phyloP scores from a whole-genome alignment of 345 rosid genomes.

The Balakata baccata region DNA sequence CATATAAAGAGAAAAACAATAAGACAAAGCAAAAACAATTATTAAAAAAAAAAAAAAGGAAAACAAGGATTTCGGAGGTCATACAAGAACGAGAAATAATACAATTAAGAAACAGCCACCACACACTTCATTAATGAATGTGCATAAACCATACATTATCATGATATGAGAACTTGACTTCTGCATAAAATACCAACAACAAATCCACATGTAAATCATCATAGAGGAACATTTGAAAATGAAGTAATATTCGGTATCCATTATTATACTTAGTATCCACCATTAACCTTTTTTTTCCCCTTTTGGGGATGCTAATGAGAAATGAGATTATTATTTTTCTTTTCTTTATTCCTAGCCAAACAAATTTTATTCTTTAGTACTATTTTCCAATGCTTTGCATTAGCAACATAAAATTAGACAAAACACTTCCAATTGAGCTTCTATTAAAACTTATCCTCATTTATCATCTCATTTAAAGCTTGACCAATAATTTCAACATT shows the following conservation, averaged over 20 bases:
- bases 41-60: not conserved
- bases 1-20: conserved; percentile 7
- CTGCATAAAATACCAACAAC: not conserved
- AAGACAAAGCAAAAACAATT: not conserved
- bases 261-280: not conserved
- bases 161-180: not conserved
- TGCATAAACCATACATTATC: not conserved
- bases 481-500: not conserved
- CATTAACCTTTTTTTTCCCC: not conserved
- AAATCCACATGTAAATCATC: not conserved
- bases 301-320: not conserved
- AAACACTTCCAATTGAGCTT: not conserved
- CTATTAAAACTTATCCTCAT: not conserved
- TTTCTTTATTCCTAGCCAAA: not conserved
- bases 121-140: not conserved
- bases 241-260: not conserved
- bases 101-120: not conserved
- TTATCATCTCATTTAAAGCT: not conserved
- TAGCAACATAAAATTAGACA: not conserved
- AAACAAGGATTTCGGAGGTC: not conserved
- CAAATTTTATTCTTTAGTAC: not conserved
- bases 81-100: not conserved
- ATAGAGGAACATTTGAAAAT: not conserved
- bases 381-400: not conserved
- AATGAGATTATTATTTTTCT: not conserved